Evolutionary conservation across 1,284 basidiomycete species (phyloP).

Genomic region (Boletus hoseneyae): DNA sequence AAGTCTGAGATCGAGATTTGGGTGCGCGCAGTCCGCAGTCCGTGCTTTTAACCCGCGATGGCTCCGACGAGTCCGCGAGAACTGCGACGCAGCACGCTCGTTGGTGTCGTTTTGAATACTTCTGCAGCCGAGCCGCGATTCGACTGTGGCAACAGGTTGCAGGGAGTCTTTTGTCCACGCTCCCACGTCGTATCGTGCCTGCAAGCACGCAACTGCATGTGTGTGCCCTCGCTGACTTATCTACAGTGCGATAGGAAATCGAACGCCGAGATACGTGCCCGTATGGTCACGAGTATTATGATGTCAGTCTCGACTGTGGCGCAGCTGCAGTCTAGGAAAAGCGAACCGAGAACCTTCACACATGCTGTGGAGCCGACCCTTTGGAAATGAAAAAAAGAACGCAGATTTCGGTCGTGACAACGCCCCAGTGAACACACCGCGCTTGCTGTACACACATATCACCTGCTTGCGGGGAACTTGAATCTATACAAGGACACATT

Average conservation of each 20-base stretch:
- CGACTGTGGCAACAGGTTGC: not conserved
- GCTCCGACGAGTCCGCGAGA: slow-evolving; percentile 16
- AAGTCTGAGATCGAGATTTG: not conserved
- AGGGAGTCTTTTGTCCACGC: not conserved
- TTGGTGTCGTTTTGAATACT: no score
- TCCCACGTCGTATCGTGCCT: not conserved
- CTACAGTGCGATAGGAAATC: not conserved
- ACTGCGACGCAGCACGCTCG: not conserved
- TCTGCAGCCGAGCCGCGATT: not conserved
- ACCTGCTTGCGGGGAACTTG: no score
- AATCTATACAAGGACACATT: not conserved
- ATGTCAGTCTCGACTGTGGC: no score
- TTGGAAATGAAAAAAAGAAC: not conserved
- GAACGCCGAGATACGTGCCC: not conserved
- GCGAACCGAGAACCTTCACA: not conserved
- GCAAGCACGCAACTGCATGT: no score
- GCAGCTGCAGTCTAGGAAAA: not conserved
- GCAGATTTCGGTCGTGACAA: not conserved
- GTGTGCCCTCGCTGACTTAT: not conserved
- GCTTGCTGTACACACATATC: no score
- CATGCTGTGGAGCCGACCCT: not conserved
- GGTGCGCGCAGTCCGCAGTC: no score
- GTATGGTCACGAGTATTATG: no score
- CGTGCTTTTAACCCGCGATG: not conserved
- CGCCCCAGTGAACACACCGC: not conserved